These are phyloP conservation scores for Clathrus columnatus DNA, from an alignment of 768 basidiomycete species.

Conservation along the genomic window DNA sequence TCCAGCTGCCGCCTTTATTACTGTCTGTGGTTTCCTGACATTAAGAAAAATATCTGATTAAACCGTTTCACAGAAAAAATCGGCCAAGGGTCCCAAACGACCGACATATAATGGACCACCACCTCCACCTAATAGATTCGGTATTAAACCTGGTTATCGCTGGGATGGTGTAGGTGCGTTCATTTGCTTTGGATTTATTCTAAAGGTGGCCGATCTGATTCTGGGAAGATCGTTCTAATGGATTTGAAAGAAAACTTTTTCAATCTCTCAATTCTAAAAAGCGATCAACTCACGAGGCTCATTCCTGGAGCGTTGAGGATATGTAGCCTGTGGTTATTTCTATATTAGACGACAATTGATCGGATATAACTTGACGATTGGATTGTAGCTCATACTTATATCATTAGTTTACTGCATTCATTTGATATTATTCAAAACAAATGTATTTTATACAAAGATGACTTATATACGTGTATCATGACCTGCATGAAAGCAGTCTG, in stretches of 20 bases:
- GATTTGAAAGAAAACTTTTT: slow-evolving; percentile 90
- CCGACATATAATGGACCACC: slow-evolving; percentile 85
- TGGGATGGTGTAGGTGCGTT: slow-evolving; percentile 95
- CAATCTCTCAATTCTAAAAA: slow-evolving; percentile 71
- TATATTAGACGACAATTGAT: too few relatives aligned
- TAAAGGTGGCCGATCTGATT: neutral
- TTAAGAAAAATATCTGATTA: slow-evolving; percentile 1
- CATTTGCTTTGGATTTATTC: neutral
- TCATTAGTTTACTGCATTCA: too few relatives aligned
- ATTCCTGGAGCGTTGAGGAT: slow-evolving; percentile 86
- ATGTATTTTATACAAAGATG: too few relatives aligned
- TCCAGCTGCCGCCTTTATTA: slow-evolving; percentile 91
- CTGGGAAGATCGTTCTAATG: slow-evolving; percentile 72
- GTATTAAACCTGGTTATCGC: slow-evolving; percentile 89
- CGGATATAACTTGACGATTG: too few relatives aligned
- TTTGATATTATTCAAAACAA: too few relatives aligned
- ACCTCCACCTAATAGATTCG: slow-evolving; percentile 91
- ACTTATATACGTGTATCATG: too few relatives aligned
- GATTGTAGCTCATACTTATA: too few relatives aligned
- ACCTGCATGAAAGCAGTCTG: too few relatives aligned
- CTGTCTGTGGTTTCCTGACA: slow-evolving; percentile 40
- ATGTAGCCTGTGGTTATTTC: too few relatives aligned
- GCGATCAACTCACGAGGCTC: slow-evolving; percentile 61
- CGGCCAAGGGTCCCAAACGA: slow-evolving; percentile 61
- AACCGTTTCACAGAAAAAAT: slow-evolving; percentile 50